These are phyloP conservation scores for Crithidia thermophila DNA, from an alignment of 208 protist genomes.

Conservation along the genomic window DNA sequence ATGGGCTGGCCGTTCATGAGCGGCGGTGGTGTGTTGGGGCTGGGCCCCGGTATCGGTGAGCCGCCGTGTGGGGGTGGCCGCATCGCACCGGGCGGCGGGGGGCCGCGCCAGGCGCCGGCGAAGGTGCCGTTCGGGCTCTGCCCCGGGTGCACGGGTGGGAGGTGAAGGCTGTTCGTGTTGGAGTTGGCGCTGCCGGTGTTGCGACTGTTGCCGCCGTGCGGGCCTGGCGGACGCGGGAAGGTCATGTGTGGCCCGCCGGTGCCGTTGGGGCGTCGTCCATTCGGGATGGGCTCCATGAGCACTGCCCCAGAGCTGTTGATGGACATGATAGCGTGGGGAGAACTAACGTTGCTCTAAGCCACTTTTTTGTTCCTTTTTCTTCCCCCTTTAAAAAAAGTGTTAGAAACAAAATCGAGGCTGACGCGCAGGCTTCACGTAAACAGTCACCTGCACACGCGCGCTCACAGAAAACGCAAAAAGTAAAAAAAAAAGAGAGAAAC, in stretches of 20 bases:
- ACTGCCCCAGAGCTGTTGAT: constrained; percentile 11
- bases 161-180: neutral
- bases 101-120: constrained; percentile 1
- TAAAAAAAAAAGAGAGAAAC: too few relatives aligned
- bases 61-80: neutral
- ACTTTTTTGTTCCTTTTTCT: too few relatives aligned
- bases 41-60: neutral
- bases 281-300: neutral
- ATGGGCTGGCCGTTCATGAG: neutral
- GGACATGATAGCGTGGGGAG: constrained; percentile 3
- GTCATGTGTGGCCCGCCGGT: neutral
- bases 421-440: too few relatives aligned
- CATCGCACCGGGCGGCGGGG: too few relatives aligned
- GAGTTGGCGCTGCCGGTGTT: too few relatives aligned
- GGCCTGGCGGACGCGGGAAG: neutral
- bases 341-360: too few relatives aligned
- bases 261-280: neutral
- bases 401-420: too few relatives aligned
- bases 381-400: too few relatives aligned
- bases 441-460: too few relatives aligned
- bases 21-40: neutral
- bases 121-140: neutral
- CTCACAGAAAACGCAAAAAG: neutral
- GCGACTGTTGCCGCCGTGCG: too few relatives aligned
- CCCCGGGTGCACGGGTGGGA: neutral